Conservation (phyloP, 495 filamentous ascomycete species). For the Neurospora terricola region DNA sequence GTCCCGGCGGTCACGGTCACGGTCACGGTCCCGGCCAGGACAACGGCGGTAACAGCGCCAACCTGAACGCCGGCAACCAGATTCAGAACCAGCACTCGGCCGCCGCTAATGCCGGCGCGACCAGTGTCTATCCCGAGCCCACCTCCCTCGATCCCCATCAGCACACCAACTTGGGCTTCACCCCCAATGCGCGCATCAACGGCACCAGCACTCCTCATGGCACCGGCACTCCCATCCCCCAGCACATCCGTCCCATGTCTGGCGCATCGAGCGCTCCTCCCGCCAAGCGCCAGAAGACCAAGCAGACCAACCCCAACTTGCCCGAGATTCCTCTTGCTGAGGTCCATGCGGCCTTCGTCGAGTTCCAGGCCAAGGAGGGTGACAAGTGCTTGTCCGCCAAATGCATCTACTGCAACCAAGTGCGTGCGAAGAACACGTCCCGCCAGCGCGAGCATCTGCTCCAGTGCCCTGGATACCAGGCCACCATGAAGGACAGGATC, state of each 20-base stretch:
- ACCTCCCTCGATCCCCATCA: not conserved
- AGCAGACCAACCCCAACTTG: constrained; percentile 2
- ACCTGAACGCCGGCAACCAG: not conserved
- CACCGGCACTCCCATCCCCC: constrained; percentile 14
- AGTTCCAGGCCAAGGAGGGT: constrained; percentile 20
- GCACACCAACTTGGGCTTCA: constrained; percentile 15
- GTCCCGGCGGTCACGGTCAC: not conserved
- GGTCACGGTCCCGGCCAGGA: not conserved
- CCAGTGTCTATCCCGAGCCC: constrained; percentile 1
- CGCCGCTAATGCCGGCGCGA: constrained; percentile 1
- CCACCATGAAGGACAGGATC: constrained; percentile 17
- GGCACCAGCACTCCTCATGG: constrained; percentile 16
- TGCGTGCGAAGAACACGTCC: constrained; percentile 24
- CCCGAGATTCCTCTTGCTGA: constrained; percentile 18
- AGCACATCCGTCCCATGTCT: constrained; percentile 5
- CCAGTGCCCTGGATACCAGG: constrained; percentile 16
- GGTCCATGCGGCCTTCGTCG: constrained; percentile 22
- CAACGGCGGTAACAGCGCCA: not conserved
- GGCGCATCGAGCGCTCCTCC: constrained; percentile 13
- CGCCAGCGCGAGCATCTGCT: constrained; percentile 22
- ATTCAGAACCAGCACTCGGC: not conserved
- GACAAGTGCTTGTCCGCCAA: constrained; percentile 19
- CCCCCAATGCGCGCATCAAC: constrained; percentile 22
- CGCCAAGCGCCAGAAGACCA: constrained; percentile 19
- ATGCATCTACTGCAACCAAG: constrained; percentile 18